Evolutionary conservation across 257 asterid species (phyloP).

Genomic region (Solanum gracilifrons): DNA sequence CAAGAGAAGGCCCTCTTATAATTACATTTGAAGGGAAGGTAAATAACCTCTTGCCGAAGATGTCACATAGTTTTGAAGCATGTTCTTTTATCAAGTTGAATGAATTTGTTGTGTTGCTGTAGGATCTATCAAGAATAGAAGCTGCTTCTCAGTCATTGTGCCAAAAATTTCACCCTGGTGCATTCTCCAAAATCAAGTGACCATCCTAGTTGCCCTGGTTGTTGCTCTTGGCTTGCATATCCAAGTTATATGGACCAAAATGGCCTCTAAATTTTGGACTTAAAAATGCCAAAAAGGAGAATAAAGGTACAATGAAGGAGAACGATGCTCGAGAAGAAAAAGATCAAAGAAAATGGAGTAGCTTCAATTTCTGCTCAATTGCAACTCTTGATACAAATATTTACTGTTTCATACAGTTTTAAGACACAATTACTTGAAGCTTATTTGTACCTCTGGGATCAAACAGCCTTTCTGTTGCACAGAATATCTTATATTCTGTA

Average conservation of each 20-base stretch:
- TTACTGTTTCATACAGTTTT: not conserved
- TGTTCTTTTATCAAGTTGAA: not conserved
- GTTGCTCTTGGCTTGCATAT: not conserved
- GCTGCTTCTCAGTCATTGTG: constrained; percentile 48
- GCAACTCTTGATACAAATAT: not conserved
- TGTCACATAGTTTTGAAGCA: not conserved
- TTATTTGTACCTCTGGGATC: not conserved
- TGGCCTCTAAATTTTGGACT: not conserved
- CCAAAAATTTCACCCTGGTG: constrained; percentile 30
- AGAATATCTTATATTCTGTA: not conserved
- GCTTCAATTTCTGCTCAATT: not conserved
- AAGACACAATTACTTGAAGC: not conserved
- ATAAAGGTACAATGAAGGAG: not conserved
- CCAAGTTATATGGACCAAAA: not conserved
- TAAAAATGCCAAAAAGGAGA: not conserved
- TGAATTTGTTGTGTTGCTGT: constrained; percentile 11
- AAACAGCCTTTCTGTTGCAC: not conserved
- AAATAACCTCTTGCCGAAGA: not conserved
- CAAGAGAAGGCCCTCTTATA: constrained; percentile 57
- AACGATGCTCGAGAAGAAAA: not conserved
- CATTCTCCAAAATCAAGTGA: constrained; percentile 33
- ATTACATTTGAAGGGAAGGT: constrained; percentile 63
- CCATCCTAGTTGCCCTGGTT: not conserved
- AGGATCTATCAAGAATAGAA: constrained; percentile 49
- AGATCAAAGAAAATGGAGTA: not conserved